Evolutionary conservation across 176 grass and related monocot genomes (phyloP), one percentile per base, ranked within the genome.

Genomic region (Oryza rufipogon): DNA sequence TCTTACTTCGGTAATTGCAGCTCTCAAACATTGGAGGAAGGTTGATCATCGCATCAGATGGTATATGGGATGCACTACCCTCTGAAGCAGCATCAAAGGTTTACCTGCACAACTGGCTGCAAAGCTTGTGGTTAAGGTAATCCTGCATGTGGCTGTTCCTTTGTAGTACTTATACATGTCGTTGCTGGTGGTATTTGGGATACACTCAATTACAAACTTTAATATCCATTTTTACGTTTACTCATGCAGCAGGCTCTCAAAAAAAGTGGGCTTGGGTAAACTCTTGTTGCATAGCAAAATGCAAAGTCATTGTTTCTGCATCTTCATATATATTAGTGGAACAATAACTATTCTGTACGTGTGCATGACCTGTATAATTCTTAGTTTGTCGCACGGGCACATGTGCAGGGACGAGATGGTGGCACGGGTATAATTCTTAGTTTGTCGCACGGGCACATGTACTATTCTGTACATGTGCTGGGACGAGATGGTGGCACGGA

Each of bases 71-170:
- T 86, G 93, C 91, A 9, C 67, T 99, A 68, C 87, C 93, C 79
- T 90, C 86, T 66, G 96, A 99, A 45, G 81, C 89, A 80, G 96
- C 96, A 11, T 89, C 89, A 60, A 87, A 94, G 52, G 96, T 61
- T 83, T 98, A 79, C 89, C 93, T 73, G 91, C 93, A 38, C 91
- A 98, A 79, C 68, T 95, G 64, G 89, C 96, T 79, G 96, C 96
- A 4, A 99, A 95, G 88, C 87, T 91, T 80, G 89, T 99, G 28
- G 96, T 99, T 64, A 99, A 99, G 96, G 96, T 98, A 87, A 85
- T 44, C 78, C 15, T 73, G 7, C 41, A 48, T 20, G 36, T 82
- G 38, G 19, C 38, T 34, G 3, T 69, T 38, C 63, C 4, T 28
- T 28, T 68, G 28, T 6, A 38, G 7, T 86, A 11, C 38, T 23